Evolutionary conservation across 352 stramenopile genomes (phyloP), one percentile per base, ranked within the genome.

Genomic region (Globisporangium nunn): DNA sequence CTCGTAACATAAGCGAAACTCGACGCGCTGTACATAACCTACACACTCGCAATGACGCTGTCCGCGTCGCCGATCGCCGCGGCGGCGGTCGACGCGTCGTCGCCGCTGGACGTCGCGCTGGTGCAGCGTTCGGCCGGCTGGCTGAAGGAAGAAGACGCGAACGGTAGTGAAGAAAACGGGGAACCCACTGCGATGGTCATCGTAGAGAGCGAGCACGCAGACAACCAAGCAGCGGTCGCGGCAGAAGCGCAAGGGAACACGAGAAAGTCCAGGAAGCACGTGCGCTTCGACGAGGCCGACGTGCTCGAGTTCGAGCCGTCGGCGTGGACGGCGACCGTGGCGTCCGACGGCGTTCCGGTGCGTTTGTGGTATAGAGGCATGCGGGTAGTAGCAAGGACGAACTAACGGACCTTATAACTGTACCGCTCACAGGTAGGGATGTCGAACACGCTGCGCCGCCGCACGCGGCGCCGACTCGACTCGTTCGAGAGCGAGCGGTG

Each of bases 261-360:
- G 31, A 37, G 31, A 37, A 29, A 30, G 43, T 48, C 43, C 12
- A 15, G 23, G 41, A 80, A 80, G 59, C 59, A 68, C 58, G 76
- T 90, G 50, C 65, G 64, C 17, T 93, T 93, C 55, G 66, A 82
- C 15, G 56, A 68, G 15, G 78, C 75, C 5, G 76, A 93, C 33
- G 66, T 93, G 11, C 66, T 91, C 31, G 82, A 93, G 70, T 93
- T 93, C 45, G 82, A 93, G 56, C 82, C 82, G 31, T 89, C 82
- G 17, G 75, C 86, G 64, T 91, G 77, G 76, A 91, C 80, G n/a
- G 81, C 78, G 47, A 87, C 78, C 4, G 77, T 91, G 29, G 73
- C 82, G 8, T 93, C 82, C 2, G 81, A 89, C 50, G 82, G 82
- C 37, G 74, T 93, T 35, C 82, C 82, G 58, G 78, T 88, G 61